phyloP scores from a whole-genome alignment of 108 stramenopile species.

The Conticribra guillardii region DNA sequence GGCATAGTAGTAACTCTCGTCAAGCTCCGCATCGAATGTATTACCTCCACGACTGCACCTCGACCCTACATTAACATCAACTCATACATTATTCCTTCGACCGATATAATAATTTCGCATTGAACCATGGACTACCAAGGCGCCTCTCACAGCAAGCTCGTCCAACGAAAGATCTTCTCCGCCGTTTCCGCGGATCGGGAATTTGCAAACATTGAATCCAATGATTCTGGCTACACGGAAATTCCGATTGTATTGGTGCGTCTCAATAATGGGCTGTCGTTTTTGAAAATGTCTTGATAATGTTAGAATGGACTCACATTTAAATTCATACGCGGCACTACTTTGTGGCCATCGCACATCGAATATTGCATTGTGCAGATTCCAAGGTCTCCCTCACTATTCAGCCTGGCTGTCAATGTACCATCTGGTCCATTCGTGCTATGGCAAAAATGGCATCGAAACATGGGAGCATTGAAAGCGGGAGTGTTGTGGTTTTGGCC shows the following conservation, averaged over 20 bases:
- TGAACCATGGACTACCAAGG: conserved; percentile 26
- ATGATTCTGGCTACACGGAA: conserved; percentile 24
- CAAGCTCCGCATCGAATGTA: no score
- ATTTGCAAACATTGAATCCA: conserved; percentile 23
- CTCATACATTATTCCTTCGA: not conserved
- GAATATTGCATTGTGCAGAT: conserved; percentile 5
- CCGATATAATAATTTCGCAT: no score
- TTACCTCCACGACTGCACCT: not conserved
- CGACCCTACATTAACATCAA: not conserved
- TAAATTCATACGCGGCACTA: no score
- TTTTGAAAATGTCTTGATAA: no score
- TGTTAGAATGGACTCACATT: no score
- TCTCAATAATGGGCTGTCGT: not conserved
- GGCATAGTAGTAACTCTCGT: no score
- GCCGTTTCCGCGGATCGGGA: conserved; percentile 23
- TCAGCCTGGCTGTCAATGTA: conserved; percentile 33
- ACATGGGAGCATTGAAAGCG: conserved; percentile 32
- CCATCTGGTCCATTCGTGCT: conserved; percentile 43
- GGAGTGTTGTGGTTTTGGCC: conserved; percentile 45
- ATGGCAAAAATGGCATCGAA: conserved; percentile 49
- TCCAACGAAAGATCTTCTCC: conserved; percentile 33
- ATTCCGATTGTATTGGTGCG: conserved; percentile 44
- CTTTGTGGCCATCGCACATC: conserved; percentile 1
- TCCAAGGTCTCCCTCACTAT: conserved; percentile 19
- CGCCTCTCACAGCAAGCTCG: conserved; percentile 19